Conservation (phyloP, 176 grass and related monocot genomes). For the Alloteropsis semialata region DNA sequence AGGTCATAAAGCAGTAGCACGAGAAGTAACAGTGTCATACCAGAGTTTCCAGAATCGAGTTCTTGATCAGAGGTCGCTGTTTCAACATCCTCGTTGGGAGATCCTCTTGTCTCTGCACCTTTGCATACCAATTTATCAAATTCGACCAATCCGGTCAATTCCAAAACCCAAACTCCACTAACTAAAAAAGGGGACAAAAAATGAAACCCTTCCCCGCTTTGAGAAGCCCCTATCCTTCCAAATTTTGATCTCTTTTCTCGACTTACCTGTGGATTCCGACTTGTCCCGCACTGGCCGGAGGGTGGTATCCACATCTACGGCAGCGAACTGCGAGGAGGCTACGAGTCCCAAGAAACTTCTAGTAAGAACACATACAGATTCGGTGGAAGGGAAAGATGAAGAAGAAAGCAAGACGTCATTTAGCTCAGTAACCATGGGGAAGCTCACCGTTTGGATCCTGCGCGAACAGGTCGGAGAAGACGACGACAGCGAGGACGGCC, state of each 20-base stretch:
- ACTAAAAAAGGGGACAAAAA: not conserved
- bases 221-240: not conserved
- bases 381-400: not conserved
- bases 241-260: not conserved
- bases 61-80: constrained; percentile 1
- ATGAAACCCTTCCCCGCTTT: not conserved
- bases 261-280: constrained; percentile 9
- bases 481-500: constrained; percentile 21
- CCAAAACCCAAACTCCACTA: not conserved
- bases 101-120: constrained; percentile 15
- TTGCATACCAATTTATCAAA: constrained; percentile 1
- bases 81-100: constrained; percentile 27
- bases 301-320: constrained; percentile 11
- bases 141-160: not conserved
- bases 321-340: constrained; percentile 35
- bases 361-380: constrained; percentile 2
- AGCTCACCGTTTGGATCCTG: constrained; percentile 27
- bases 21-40: constrained; percentile 15
- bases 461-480: constrained; percentile 32
- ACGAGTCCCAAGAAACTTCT: not conserved
- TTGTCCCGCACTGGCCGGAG: not conserved
- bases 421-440: not conserved
- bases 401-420: not conserved
- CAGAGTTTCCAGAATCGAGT: not conserved
- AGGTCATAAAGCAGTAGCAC: not conserved